A percentile compares a stretch with the other conserved stretches of the same genome.
Conservation (phyloP, 1,284 basidiomycete species). For the Rhodotorula mucilaginosa region DNA sequence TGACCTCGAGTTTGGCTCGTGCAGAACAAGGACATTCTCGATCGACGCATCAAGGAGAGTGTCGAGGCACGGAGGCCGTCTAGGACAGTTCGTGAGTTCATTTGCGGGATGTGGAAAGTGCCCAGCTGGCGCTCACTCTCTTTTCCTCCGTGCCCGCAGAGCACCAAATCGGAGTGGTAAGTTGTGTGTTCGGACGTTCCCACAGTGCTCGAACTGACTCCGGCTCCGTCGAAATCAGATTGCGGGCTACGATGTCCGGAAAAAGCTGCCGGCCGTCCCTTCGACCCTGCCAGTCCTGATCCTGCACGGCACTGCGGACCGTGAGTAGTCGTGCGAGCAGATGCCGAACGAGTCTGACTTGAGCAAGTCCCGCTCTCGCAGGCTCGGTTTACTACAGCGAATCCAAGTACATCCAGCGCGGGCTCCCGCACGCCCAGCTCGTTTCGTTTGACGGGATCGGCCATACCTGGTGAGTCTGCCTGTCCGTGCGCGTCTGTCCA, state of each 20-base stretch:
- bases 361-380: background rate
- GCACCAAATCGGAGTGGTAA: conserved; percentile 22
- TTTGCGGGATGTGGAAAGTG: no score
- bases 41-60: conserved; percentile 16
- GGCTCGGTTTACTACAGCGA: conserved; percentile 39
- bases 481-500: no score
- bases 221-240: conserved; percentile 16
- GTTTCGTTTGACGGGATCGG: conserved; percentile 28
- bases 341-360: background rate
- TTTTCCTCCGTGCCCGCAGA: conserved; percentile 2
- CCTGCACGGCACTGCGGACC: conserved; percentile 34
- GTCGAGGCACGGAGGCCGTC: conserved; percentile 20
- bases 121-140: background rate
- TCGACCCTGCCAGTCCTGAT: conserved; percentile 28
- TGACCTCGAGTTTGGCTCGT: background rate
- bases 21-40: conserved; percentile 21
- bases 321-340: conserved; percentile 1
- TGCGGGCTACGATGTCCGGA: conserved; percentile 36
- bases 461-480: conserved; percentile 20
- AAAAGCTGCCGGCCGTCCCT: conserved; percentile 15
- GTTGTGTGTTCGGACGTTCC: background rate
- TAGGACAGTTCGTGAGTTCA: conserved; percentile 17
- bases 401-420: conserved; percentile 28
- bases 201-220: background rate
- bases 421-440: conserved; percentile 31